Percentiles rank a stretch among this genome's conserved stretches.
Evolutionary conservation across 83 land plant genomes (phyloP).

Genomic region (Thuja plicata): DNA sequence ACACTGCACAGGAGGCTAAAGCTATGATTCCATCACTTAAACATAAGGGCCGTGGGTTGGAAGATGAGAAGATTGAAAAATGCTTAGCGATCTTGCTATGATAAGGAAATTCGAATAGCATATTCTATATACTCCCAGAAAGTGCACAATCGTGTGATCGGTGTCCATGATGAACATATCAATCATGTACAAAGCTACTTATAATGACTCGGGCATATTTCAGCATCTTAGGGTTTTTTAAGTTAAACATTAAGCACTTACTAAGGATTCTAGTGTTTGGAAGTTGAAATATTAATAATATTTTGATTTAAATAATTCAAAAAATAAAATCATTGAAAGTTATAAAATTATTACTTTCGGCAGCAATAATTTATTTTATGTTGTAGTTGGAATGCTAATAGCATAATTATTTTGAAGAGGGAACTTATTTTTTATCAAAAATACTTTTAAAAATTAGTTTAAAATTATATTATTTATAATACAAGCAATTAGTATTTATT

Average conservation of each 20-base stretch:
- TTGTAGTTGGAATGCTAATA: too few species aligned
- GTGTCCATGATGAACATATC: background rate
- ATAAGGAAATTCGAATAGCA: constrained; percentile 79
- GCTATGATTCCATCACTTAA: constrained; percentile 92
- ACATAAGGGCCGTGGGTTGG: constrained; percentile 59
- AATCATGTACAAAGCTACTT: background rate
- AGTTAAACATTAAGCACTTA: background rate
- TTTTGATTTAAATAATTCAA: too few species aligned
- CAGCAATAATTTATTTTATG: too few species aligned
- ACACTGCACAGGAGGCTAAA: constrained; percentile 90
- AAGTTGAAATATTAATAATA: too few species aligned
- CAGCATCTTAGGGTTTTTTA: background rate
- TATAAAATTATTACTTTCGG: too few species aligned
- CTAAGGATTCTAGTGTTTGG: background rate
- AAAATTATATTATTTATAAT: too few species aligned
- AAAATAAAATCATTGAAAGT: too few species aligned
- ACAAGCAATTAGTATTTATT: too few species aligned
- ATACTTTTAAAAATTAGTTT: too few species aligned
- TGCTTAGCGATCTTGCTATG: constrained; percentile 74
- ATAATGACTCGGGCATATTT: background rate
- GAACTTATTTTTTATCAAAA: too few species aligned
- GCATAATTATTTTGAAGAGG: too few species aligned
- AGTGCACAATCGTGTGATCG: background rate
- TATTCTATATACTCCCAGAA: background rate
- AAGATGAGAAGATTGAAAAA: constrained; percentile 84